phyloP scores from a whole-genome alignment of 768 basidiomycete genomes.

The Tricholoma saponaceum region DNA sequence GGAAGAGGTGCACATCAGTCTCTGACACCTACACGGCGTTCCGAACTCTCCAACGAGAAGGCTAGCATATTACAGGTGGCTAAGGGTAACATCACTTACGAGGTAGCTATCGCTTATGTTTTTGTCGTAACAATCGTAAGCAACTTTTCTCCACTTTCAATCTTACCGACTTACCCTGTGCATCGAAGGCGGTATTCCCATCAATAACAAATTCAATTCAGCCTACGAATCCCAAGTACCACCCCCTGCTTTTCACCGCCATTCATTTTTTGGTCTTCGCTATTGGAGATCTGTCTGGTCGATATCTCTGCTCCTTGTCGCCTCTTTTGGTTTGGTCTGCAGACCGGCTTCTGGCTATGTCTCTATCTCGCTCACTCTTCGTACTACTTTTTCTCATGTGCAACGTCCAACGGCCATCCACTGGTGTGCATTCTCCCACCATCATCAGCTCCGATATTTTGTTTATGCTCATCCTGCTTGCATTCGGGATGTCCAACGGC shows the following conservation, averaged over 20 bases:
- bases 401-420: conserved; percentile 60
- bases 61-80: conserved; percentile 48
- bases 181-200: conserved; percentile 74
- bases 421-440: conserved; percentile 30
- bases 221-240: conserved; percentile 59
- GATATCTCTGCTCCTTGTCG: conserved; percentile 65
- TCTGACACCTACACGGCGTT: conserved; percentile 29
- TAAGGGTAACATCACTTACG: conserved; percentile 62
- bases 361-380: conserved; percentile 72
- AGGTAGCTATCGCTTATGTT: conserved; percentile 70
- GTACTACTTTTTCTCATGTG: conserved; percentile 87
- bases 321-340: conserved; percentile 66
- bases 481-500: conserved; percentile 79
- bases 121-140: conserved; percentile 79
- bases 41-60: conserved; percentile 29
- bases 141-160: conserved; percentile 6
- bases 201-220: conserved; percentile 76
- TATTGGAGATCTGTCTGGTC: conserved; percentile 66
- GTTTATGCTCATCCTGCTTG: conserved; percentile 70
- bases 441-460: conserved; percentile 72
- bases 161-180: conserved; percentile 6
- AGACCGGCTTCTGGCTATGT: conserved; percentile 54
- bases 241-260: conserved; percentile 81
- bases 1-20: conserved; percentile 27
- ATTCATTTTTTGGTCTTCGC: conserved; percentile 78